Evolutionary conservation across 352 stramenopile species (phyloP), one percentile per base, ranked within the genome.

Genomic region (Pythium aquatile): DNA sequence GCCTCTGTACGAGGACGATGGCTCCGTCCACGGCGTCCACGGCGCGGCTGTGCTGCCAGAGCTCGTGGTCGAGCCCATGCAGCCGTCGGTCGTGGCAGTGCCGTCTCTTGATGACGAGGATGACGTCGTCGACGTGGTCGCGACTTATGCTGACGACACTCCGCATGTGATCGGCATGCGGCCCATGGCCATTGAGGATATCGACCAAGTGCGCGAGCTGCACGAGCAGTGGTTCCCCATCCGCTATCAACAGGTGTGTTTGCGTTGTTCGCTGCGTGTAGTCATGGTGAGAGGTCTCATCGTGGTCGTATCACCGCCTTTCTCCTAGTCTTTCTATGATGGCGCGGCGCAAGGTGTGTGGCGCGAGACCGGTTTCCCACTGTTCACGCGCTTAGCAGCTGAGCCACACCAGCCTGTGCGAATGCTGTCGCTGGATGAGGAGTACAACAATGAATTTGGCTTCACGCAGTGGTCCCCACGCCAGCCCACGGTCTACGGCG

Each of bases 161-260:
- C 60, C 58, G 5, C 76, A 73, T n/a, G 71, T 91, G 48, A 77
- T 91, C 16, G 79, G 77, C 58, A 86, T 95, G 65, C 83, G 86
- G 39, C 74, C 75, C 28, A 69, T 99, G 42, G 61, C 77, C 57
- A 76, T 82, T 2, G 66, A 61, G 10, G 97, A 99, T 70, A 91
- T 97, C 29, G 71, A 86, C 11, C 74, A 90, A 47, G 91, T 99
- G 63, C 93, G 97, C 73, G 68, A 69, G 42, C 78, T 99, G 48
- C 96, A 99, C 74, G 96, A 98, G 69, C 76, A 97, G 65, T 99
- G 96, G 93, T 99, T 99, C 70, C 97, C 97, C 3, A 98, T 99
- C 44, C 78, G 87, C 33, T 99, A 99, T 78, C 97, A 97, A 67
- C 78, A 97, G 71, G 75, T 82, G 26, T 24, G 67, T 54, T 17